phyloP scores from a whole-genome alignment of 495 filamentous ascomycete species.

The Penicillium riverlandense region DNA sequence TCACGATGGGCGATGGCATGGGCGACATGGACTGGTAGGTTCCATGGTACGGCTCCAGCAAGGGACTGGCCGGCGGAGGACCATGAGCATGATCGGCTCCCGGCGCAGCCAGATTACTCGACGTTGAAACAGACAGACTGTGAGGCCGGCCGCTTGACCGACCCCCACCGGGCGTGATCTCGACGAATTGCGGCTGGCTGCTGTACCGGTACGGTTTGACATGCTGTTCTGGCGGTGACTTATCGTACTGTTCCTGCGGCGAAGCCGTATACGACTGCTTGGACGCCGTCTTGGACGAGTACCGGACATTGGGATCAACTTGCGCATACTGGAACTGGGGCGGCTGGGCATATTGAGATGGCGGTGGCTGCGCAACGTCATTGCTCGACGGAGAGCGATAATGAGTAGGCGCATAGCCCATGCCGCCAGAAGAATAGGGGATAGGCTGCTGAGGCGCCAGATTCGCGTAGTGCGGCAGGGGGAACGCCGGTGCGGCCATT shows the following conservation, averaged over 20 bases:
- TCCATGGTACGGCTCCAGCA: constrained; percentile 88
- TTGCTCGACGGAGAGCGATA: constrained; percentile 21
- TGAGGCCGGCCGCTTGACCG: constrained; percentile 23
- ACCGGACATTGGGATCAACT: constrained; percentile 35
- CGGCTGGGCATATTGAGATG: constrained; percentile 24
- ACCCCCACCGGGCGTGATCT: constrained; percentile 32
- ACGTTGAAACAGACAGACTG: constrained; percentile 35
- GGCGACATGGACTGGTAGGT: constrained; percentile 94
- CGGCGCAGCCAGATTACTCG: constrained; percentile 25
- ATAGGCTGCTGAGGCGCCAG: constrained; percentile 4
- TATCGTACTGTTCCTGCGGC: constrained; percentile 14
- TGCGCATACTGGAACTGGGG: constrained; percentile 35
- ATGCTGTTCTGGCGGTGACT: constrained; percentile 8
- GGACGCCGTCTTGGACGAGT: constrained; percentile 31
- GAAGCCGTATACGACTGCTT: constrained; percentile 17
- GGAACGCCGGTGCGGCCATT: constrained; percentile 13
- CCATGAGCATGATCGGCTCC: constrained; percentile 15
- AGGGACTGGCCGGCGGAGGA: constrained; percentile 65
- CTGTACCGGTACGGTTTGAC: constrained; percentile 8
- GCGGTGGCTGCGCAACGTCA: constrained; percentile 12
- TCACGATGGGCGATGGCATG: constrained; percentile 72
- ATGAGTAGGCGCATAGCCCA: constrained; percentile 14
- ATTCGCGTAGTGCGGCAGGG: constrained; percentile 21
- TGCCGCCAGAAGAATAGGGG: constrained; percentile 11
- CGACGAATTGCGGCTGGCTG: constrained; percentile 33